Conservation (phyloP, 2,329 filamentous ascomycete genomes). For the Colletotrichum zoysiae region DNA sequence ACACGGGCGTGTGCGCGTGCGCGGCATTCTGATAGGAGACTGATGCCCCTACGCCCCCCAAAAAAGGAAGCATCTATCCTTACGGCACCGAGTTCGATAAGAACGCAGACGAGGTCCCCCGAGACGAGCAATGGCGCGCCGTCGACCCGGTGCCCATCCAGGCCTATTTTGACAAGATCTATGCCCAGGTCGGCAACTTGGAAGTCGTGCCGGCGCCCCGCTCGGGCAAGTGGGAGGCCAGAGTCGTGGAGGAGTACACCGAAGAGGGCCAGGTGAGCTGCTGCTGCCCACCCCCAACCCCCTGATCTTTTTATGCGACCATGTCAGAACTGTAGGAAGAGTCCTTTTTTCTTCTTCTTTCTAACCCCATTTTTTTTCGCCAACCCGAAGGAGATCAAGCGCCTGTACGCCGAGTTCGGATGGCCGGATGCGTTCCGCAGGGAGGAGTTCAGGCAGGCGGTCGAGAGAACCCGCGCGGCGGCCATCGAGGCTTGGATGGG, state of each 20-base stretch:
- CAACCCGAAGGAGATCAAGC: constrained; percentile 12
- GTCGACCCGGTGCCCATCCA: constrained; percentile 25
- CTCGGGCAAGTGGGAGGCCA: constrained; percentile 36
- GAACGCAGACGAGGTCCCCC: constrained; percentile 8
- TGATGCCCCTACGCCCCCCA: background rate
- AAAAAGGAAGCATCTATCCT: constrained; percentile 34
- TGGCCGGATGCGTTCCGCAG: constrained; percentile 36
- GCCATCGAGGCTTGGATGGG: constrained; percentile 32
- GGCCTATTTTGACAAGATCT: constrained; percentile 35
- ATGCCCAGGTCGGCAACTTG: constrained; percentile 34
- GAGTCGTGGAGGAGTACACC: constrained; percentile 33
- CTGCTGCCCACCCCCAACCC: background rate
- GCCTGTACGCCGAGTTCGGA: constrained; percentile 26
- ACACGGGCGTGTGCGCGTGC: background rate
- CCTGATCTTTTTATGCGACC: background rate
- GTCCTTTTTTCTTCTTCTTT: no score
- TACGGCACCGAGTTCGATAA: constrained; percentile 36
- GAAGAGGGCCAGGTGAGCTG: constrained; percentile 37
- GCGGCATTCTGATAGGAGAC: background rate
- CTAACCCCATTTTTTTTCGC: background rate
- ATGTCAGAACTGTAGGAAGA: background rate
- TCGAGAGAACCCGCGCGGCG: constrained; percentile 27
- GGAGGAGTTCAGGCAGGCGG: constrained; percentile 35
- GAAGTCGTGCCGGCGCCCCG: constrained; percentile 38
- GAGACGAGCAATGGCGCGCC: constrained; percentile 34